Evolutionary conservation across 2,329 filamentous ascomycete genomes (phyloP), one percentile per base, ranked within the genome.

Genomic region (Phialophora chinensis): DNA sequence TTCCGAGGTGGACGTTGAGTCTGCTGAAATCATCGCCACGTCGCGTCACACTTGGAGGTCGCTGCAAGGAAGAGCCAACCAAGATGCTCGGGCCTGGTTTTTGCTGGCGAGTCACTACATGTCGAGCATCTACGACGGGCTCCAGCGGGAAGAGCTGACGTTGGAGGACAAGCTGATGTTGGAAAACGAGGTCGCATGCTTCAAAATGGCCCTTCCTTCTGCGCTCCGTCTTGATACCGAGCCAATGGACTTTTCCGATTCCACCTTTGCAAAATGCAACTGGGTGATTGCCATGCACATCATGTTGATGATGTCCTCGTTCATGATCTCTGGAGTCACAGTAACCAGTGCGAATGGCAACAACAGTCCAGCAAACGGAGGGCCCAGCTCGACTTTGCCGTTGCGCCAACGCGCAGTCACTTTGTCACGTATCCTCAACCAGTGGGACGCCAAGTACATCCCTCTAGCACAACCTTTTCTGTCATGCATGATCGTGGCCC

Each of bases 11-110:
- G 53, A 29, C 8, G 55, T 58, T 29, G 52, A n/a, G 20, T 63
- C 61, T 4, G 52, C 29, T 17, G 14, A 20, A 12, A 17, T 58
- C 8, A 50, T 31, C 20, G n/a, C 27, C 8, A 27, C 47, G 17
- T 38, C 52, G 27, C 14, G 42, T 5, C 35, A 31, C 7, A 35
- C 25, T 3, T 63, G 61, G 61, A 58, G 54, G 14, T 31, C 42
- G 20, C 61, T 63, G 25, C 33, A 29, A 20, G 44, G 23, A n/a
- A 58, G 35, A 12, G 53, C 61, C 5, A 63, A 63, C 23, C 53
- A 63, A 27, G 25, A 53, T 27, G 52, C 20, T 17, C 20, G 61
- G 44, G 61, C 61, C 23, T 63, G 61, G 61, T 63, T 58, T 35
- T 44, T 63, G 8, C 25, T 63, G 23, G 31, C 60, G 17, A 35